phyloP scores from a whole-genome alignment of 768 basidiomycete genomes.

The Dioszegia aurantiaca region DNA sequence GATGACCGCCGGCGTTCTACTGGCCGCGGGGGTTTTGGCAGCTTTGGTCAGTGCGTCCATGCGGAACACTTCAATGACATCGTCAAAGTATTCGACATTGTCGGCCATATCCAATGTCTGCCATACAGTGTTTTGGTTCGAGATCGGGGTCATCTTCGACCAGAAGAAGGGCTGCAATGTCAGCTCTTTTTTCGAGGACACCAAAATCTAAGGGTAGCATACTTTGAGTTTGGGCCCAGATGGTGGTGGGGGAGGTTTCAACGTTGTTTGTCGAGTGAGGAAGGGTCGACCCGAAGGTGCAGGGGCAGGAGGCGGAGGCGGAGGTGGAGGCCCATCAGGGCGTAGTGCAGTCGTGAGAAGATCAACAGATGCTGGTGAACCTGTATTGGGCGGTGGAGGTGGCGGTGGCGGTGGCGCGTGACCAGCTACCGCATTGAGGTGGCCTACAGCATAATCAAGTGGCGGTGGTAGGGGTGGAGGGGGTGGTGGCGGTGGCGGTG shows the following conservation, averaged over 20 bases:
- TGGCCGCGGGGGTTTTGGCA: neutral
- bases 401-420: conserved; percentile 37
- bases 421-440: no score
- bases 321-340: conserved; percentile 10
- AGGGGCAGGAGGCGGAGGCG: neutral
- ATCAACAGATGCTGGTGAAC: neutral
- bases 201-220: conserved; percentile 4
- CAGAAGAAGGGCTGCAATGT: conserved; percentile 74
- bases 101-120: conserved; percentile 40
- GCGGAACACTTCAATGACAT: conserved; percentile 71
- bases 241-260: conserved; percentile 24
- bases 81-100: conserved; percentile 54
- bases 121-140: conserved; percentile 64
- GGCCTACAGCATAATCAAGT: no score
- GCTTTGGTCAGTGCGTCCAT: conserved; percentile 47
- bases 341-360: conserved; percentile 6
- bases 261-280: conserved; percentile 15
- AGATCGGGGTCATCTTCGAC: conserved; percentile 63
- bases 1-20: conserved; percentile 62
- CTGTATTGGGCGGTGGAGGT: conserved; percentile 27
- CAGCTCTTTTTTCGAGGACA: neutral
- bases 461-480: conserved; percentile 15
- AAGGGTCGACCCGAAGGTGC: conserved; percentile 10
- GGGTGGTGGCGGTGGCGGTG: conserved; percentile 14
- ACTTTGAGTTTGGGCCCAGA: conserved; percentile 36